Percentiles rank a stretch among this genome's conserved stretches.
Conservation (phyloP, 305 asterid genomes). For the Fraxinus nigra region DNA sequence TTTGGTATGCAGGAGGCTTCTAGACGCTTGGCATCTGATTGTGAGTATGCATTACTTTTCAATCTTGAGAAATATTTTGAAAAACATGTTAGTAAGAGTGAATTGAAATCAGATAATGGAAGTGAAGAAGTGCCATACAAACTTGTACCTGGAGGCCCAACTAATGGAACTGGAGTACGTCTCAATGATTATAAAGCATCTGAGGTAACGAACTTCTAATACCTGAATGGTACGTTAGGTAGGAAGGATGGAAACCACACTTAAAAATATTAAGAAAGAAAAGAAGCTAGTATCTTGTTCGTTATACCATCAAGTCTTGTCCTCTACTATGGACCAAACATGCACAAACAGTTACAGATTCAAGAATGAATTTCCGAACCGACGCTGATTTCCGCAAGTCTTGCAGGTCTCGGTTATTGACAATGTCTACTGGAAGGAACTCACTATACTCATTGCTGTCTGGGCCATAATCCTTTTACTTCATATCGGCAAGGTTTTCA, state of each 20-base stretch:
- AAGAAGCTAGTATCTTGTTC: background rate
- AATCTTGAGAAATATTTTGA: background rate
- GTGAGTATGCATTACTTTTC: conserved; percentile 22
- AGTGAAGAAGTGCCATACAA: conserved; percentile 47
- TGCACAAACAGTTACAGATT: background rate
- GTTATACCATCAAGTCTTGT: background rate
- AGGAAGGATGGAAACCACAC: background rate
- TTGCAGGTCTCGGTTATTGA: conserved; percentile 46
- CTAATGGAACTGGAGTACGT: conserved; percentile 28
- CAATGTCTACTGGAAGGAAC: conserved; percentile 63
- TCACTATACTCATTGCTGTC: conserved; percentile 47
- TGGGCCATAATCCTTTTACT: conserved; percentile 56
- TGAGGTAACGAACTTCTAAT: conserved; percentile 33
- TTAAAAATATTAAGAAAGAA: background rate
- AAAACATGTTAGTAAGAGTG: background rate
- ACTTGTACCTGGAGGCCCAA: conserved; percentile 49
- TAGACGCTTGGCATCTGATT: conserved; percentile 31
- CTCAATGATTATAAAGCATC: conserved; percentile 27
- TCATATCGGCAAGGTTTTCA: conserved; percentile 55
- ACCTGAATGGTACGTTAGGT: background rate
- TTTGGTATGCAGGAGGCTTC: conserved; percentile 61
- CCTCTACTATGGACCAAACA: background rate
- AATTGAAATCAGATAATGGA: conserved; percentile 34
- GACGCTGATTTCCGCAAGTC: conserved; percentile 8
- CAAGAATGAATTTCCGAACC: background rate